Evolutionary conservation across 1,284 basidiomycete species (phyloP), one percentile per base, ranked within the genome.

Genomic region (Microbotryomycetes sp.): DNA sequence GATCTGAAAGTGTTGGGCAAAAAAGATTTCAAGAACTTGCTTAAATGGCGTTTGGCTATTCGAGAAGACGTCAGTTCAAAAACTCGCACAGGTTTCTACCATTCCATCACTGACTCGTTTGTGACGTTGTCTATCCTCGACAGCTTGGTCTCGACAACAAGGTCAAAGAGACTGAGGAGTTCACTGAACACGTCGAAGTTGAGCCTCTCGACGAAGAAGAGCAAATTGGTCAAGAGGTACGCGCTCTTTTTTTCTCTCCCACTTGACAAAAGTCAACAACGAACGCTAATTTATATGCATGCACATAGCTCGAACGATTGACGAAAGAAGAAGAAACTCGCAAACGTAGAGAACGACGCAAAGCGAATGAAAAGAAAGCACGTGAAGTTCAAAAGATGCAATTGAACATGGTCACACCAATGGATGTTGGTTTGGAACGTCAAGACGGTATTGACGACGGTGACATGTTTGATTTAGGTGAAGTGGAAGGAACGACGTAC

Each of bases 1-100:
- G 96, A 99, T 81, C 81, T 99, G 68, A 97, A 97, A 76, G 93
- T 99, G 4, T 80, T 99, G 36, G 96, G 96, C 51, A 97, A 97
- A 77, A 87, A 92, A 54, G 96, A 99, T 73, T 99, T 98, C 80
- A 97, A 97, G 76, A 77, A 83, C 12, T 78, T 99, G 62, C 81
- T 98, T 65, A 96, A 88, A 79, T 99, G 96, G 94, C 82, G 93
- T 54, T 77, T 84, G 31, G 82, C 84, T 9, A 79, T 96, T 49
- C 86, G 90, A 56, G 87, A 91, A 77, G 90, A 91, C 80, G 87
- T 86, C 66, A 36, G 60, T 48, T 15, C 30, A 28, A 32, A 26
- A 14, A 3, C 1, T 15, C 15, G 22, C 5, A 52, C 29, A n/a
- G 14, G 32, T 48, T 45, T 19, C 31, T 14, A 23, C 6, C 15